Percentiles rank a stretch among this genome's conserved stretches.
phyloP scores from a whole-genome alignment of 1,284 basidiomycete species.

The Ganoderma multipileum region DNA sequence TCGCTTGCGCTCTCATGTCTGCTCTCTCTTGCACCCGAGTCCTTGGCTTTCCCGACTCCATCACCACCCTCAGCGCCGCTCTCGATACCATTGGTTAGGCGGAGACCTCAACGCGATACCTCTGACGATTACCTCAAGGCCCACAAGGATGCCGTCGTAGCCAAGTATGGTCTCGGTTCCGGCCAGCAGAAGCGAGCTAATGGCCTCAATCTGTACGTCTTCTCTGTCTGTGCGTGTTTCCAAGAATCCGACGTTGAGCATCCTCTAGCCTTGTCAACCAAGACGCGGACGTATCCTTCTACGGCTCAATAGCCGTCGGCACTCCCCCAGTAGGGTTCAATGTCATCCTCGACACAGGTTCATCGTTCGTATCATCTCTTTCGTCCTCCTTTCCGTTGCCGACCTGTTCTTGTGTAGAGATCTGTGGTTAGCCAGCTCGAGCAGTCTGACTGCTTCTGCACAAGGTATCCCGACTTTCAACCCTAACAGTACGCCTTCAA shows the following conservation, averaged over 20 bases:
- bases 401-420: conserved; percentile 29
- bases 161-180: conserved; percentile 35
- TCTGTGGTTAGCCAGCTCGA: conserved; percentile 39
- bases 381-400: background rate
- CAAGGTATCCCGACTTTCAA: conserved; percentile 35
- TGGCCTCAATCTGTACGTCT: conserved; percentile 39
- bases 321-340: conserved; percentile 47
- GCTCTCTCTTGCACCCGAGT: conserved; percentile 27
- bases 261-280: conserved; percentile 38
- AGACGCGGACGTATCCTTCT: conserved; percentile 43
- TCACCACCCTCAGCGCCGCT: conserved; percentile 15
- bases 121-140: conserved; percentile 28
- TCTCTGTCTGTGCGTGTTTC: background rate
- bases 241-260: background rate
- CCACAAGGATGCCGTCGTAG: conserved; percentile 34
- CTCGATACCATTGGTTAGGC: conserved; percentile 34
- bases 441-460: conserved; percentile 19
- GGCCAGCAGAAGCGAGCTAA: conserved; percentile 35
- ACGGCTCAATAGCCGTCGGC: conserved; percentile 49
- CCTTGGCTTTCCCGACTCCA: conserved; percentile 33
- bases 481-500: conserved; percentile 25
- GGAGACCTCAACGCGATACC: conserved; percentile 18
- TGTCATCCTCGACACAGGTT: conserved; percentile 64
- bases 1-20: conserved; percentile 34
- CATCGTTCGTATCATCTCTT: conserved; percentile 43